These are phyloP conservation scores for Eutrema japonicum DNA, from an alignment of 345 rosid genomes.

Conservation along the genomic window DNA sequence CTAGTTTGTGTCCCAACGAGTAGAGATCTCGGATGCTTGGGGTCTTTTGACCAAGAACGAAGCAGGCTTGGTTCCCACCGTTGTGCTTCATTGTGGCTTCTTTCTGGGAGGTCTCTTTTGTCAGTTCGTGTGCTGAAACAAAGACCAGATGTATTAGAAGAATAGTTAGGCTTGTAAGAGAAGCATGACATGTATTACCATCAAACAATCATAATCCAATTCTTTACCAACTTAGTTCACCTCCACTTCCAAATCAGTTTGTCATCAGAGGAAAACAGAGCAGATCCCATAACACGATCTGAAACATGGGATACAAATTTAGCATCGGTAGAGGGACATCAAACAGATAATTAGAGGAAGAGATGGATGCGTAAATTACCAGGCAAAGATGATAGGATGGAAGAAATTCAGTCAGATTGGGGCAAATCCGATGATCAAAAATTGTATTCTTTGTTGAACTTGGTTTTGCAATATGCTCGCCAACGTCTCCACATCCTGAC, in stretches of 20 bases:
- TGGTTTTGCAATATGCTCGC: slow-evolving; percentile 25
- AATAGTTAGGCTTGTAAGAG: slow-evolving; percentile 48
- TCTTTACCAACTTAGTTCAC: slow-evolving; percentile 37
- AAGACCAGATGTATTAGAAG: slow-evolving; percentile 49
- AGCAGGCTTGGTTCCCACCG: slow-evolving; percentile 70
- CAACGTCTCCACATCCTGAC: slow-evolving; percentile 34
- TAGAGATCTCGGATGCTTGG: slow-evolving; percentile 82
- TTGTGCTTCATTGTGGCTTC: slow-evolving; percentile 69
- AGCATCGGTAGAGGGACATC: not conserved
- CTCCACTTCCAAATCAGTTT: slow-evolving; percentile 44
- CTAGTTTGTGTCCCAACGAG: slow-evolving; percentile 81
- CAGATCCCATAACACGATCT: slow-evolving; percentile 42
- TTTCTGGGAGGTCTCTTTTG: slow-evolving; percentile 44
- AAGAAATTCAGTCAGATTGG: slow-evolving; percentile 28
- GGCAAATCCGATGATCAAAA: slow-evolving; percentile 26
- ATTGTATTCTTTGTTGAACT: slow-evolving; percentile 25
- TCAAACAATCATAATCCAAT: slow-evolving; percentile 56
- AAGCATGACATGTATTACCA: slow-evolving; percentile 71
- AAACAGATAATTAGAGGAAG: slow-evolving; percentile 18
- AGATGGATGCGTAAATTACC: slow-evolving; percentile 26
- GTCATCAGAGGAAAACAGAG: slow-evolving; percentile 50
- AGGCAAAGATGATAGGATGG: slow-evolving; percentile 31
- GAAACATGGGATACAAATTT: slow-evolving; percentile 17
- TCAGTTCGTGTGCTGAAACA: slow-evolving; percentile 46
- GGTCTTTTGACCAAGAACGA: slow-evolving; percentile 89